A percentile compares a stretch with the other conserved stretches of the same genome.
Evolutionary conservation across 352 stramenopile genomes (phyloP).

Genomic region (Thalassiosira sp.): DNA sequence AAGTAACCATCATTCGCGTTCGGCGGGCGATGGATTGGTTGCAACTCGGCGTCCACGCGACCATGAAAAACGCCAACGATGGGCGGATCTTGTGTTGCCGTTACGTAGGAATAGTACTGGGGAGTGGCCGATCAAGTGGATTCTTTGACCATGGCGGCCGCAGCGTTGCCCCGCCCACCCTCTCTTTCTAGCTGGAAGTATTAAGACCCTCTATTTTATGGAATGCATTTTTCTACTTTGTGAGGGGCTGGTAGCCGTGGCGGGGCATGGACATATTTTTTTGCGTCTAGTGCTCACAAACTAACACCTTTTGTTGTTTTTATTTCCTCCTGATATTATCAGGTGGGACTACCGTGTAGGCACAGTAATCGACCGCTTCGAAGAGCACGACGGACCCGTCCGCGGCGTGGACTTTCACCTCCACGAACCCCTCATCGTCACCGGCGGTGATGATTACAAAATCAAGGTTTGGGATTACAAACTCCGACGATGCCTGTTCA

Average conservation of each 20-base stretch:
- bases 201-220: not conserved
- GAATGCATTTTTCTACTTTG: not conserved
- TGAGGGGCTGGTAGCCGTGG: not conserved
- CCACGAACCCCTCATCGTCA: constrained; percentile 97
- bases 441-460: constrained; percentile 99
- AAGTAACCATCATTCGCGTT: constrained; percentile 44
- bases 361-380: constrained; percentile 98
- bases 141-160: not conserved
- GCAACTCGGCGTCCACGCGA: not conserved
- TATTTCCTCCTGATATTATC: constrained; percentile 14
- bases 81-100: constrained; percentile 15
- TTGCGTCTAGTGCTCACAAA: not conserved
- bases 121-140: constrained; percentile 13
- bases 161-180: not conserved
- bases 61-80: not conserved
- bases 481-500: constrained; percentile 97
- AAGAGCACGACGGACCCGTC: constrained; percentile 99
- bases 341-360: constrained; percentile 99
- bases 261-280: not conserved
- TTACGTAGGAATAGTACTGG: constrained; percentile 37
- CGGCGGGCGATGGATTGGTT: not conserved
- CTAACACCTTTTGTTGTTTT: constrained; percentile 1
- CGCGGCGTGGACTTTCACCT: constrained; percentile 98
- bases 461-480: constrained; percentile 99
- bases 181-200: not conserved